Base-by-base conservation (phyloP, 2,329 filamentous ascomycete species). In the Colletotrichum salicis region DNA sequence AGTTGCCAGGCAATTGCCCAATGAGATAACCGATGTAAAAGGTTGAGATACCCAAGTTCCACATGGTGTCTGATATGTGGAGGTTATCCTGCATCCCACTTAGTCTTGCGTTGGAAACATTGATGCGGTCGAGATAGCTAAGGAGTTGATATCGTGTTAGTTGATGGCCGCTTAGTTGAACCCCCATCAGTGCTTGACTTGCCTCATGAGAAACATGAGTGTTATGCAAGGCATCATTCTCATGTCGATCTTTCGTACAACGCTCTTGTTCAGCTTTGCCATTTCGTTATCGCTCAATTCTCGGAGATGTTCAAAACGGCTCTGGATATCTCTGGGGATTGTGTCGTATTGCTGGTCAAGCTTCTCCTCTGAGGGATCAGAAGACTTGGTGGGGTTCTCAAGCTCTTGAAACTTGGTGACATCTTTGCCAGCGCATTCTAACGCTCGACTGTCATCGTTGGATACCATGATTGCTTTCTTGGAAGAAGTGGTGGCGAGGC, bases 61-160 rank as follows among this genome's bases (percentile, higher is more conserved):
- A 85, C 41, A 81, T 75, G 2, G 76, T 79, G 55, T 79, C 76
- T 31, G 63, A 74, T 71, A 83, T 79, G n/a, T 72, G 31, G 4
- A 85, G 76, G 67, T 82, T 80, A 22, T 75, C 67, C 67, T 80
- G 77, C 56, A 83, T 76, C 3, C 80, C 79, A 19, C 79, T 79
- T 24, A 83, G 77, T 59, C 79, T 77, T 10, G 81, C 81, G 73
- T 82, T 83, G 63, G 84, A 85, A 59, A 87, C 84, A 75, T 87
- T 88, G 52, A 85, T 86, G 60, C 85, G 80, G 73, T 87, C 85
- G 64, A 87, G 80, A 75, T 86, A 86, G 74, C 84, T 86, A 37
- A 82, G 2, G 0, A 35, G 51, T 22, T 51, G 29, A 27, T 33
- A 31, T 29, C 10, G 13, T 71, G 27, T 64, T 56, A 69, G 67